Conservation (phyloP, 495 filamentous ascomycete species). For the Penicillium malachiteum region DNA sequence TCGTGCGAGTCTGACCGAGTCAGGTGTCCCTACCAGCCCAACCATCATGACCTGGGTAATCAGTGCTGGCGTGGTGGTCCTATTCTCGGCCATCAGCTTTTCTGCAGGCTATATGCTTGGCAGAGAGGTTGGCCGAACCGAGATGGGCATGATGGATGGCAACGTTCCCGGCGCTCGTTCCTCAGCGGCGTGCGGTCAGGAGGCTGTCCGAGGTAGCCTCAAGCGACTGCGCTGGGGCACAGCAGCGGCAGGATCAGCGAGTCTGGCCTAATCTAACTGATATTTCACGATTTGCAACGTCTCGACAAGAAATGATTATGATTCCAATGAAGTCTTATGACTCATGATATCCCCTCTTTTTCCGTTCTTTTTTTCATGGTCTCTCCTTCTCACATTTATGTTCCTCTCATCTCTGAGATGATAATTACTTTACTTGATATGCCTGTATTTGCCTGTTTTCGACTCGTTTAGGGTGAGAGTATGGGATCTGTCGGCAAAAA, state of each 20-base stretch:
- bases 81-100: slow-evolving; percentile 89
- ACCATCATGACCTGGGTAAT: slow-evolving; percentile 90
- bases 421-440: not conserved
- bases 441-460: not conserved
- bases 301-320: slow-evolving; percentile 4
- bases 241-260: slow-evolving; percentile 36
- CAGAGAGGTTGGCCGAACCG: slow-evolving; percentile 71
- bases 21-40: slow-evolving; percentile 43
- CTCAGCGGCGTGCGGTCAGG: slow-evolving; percentile 41
- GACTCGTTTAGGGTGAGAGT: not conserved
- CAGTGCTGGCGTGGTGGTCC: slow-evolving; percentile 85
- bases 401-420: no score
- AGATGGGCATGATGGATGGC: slow-evolving; percentile 47
- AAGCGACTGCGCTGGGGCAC: slow-evolving; percentile 47
- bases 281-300: slow-evolving; percentile 2
- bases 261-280: slow-evolving; percentile 26
- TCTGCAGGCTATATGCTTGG: slow-evolving; percentile 90
- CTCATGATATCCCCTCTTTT: not conserved
- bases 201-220: slow-evolving; percentile 43
- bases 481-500: not conserved
- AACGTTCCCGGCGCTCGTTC: slow-evolving; percentile 29
- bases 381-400: not conserved
- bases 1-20: slow-evolving; percentile 31
- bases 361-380: not conserved
- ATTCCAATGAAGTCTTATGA: not conserved